phyloP scores from a whole-genome alignment of 2,329 filamentous ascomycete genomes.

The Fusarium veterinarium region DNA sequence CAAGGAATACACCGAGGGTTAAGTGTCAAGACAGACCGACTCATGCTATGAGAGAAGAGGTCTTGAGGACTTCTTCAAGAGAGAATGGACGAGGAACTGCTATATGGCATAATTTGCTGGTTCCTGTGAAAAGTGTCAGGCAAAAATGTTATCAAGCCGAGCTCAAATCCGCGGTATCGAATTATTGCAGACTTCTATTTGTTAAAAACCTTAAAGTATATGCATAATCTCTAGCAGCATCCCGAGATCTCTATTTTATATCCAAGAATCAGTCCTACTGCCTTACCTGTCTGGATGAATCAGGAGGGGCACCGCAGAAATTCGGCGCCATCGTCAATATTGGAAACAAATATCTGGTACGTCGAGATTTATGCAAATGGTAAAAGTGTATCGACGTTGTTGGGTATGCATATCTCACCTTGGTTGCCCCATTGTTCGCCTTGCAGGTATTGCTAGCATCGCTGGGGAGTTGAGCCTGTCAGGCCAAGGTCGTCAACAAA shows the following conservation, averaged over 20 bases:
- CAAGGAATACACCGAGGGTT: neutral
- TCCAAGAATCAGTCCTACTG: neutral
- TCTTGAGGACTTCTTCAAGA: neutral
- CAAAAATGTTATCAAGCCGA: too few relatives aligned
- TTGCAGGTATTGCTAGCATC: neutral
- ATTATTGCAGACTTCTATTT: accelerated
- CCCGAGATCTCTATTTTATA: neutral
- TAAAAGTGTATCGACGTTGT: too few relatives aligned
- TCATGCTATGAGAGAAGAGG: neutral
- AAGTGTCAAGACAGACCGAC: neutral
- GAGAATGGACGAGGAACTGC: accelerated
- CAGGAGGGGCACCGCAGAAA: neutral
- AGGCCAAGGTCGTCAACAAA: neutral
- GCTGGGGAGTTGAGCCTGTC: neutral
- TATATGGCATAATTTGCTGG: neutral
- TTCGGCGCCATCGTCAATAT: accelerated
- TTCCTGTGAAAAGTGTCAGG: neutral
- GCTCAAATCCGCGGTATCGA: accelerated
- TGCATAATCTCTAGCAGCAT: neutral
- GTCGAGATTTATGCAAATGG: accelerated
- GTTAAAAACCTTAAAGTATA: accelerated
- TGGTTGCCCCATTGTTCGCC: neutral
- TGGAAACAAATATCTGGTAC: accelerated
- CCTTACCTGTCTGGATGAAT: neutral
- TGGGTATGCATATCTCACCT: neutral